These are phyloP conservation scores for Fusarium sp. DNA, from an alignment of 2,329 filamentous ascomycete genomes.

Conservation along the genomic window DNA sequence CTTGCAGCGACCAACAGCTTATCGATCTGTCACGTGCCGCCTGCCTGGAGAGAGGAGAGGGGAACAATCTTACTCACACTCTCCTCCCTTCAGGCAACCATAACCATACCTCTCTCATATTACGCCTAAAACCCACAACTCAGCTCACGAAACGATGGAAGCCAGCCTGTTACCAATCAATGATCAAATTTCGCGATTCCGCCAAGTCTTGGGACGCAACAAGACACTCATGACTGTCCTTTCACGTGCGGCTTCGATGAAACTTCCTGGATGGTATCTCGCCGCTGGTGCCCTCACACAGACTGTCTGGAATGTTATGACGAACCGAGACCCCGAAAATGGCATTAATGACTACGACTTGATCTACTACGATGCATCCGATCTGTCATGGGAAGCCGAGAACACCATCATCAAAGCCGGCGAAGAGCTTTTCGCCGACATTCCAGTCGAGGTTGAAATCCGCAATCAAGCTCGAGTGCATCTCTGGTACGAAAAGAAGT, in stretches of 20 bases:
- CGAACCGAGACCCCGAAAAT: slow-evolving; percentile 41
- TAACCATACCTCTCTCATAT: not conserved
- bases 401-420: slow-evolving; percentile 47
- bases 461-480: slow-evolving; percentile 53
- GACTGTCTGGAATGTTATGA: slow-evolving; percentile 51
- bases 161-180: slow-evolving; percentile 41
- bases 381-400: slow-evolving; percentile 51
- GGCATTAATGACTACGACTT: slow-evolving; percentile 53
- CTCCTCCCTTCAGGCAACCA: not conserved
- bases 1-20: not conserved
- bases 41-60: not conserved
- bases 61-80: not conserved
- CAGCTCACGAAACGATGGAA: slow-evolving; percentile 3
- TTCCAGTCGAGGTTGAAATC: slow-evolving; percentile 48
- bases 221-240: slow-evolving; percentile 44
- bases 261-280: slow-evolving; percentile 50
- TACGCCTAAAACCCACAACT: not conserved
- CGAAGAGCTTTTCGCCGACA: slow-evolving; percentile 43
- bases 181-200: slow-evolving; percentile 39
- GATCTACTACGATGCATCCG: slow-evolving; percentile 48
- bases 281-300: slow-evolving; percentile 50
- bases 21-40: not conserved
- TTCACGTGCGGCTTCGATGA: slow-evolving; percentile 37
- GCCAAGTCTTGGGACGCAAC: slow-evolving; percentile 40
- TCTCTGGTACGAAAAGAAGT: slow-evolving; percentile 49